Conservation (phyloP, 2,329 filamentous ascomycete species). For the Sclerotinia spermophila region DNA sequence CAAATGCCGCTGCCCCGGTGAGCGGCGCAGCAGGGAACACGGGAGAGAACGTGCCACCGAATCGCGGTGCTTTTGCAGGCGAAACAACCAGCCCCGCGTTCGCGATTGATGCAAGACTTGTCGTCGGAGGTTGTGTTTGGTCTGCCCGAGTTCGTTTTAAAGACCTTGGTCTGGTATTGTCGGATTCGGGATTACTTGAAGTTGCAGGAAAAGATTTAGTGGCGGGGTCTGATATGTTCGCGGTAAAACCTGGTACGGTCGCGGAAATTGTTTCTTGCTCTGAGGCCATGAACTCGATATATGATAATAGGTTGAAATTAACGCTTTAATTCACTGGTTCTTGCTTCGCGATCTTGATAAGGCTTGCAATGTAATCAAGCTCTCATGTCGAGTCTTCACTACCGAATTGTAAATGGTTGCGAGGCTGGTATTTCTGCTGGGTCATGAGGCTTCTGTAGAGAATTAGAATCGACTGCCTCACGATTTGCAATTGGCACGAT, state of each 20-base stretch:
- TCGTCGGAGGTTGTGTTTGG: constrained; percentile 25
- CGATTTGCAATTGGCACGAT: constrained; percentile 6
- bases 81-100: constrained; percentile 33
- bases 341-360: constrained; percentile 20
- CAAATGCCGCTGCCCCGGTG: constrained; percentile 52
- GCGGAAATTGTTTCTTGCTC: constrained; percentile 30
- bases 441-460: constrained; percentile 23
- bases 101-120: constrained; percentile 30
- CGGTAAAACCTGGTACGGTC: constrained; percentile 28
- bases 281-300: constrained; percentile 33
- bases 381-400: constrained; percentile 30
- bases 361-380: constrained; percentile 24
- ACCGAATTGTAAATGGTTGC: constrained; percentile 17
- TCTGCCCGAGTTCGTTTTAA: constrained; percentile 35
- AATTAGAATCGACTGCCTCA: constrained; percentile 18
- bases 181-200: constrained; percentile 23
- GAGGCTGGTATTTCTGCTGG: constrained; percentile 23
- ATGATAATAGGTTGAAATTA: background rate
- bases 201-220: constrained; percentile 23
- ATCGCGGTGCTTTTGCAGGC: constrained; percentile 36
- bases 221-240: constrained; percentile 27
- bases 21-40: constrained; percentile 42
- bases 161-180: constrained; percentile 31
- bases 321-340: constrained; percentile 4
- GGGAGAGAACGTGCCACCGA: constrained; percentile 36